phyloP scores from a whole-genome alignment of 2,329 filamentous ascomycete genomes.

The Fusarium euwallaceae region DNA sequence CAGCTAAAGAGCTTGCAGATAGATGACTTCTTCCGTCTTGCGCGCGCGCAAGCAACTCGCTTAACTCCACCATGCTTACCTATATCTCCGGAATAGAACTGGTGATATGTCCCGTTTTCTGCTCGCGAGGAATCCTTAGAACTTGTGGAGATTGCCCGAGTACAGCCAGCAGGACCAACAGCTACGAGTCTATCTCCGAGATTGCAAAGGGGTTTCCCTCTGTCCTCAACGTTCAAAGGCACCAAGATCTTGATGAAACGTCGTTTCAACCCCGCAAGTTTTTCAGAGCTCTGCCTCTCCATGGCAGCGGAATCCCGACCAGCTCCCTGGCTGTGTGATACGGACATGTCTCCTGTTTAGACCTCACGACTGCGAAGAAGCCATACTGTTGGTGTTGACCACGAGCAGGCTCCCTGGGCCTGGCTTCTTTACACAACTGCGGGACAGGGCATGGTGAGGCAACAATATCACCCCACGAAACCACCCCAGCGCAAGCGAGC shows the following conservation, averaged over 20 bases:
- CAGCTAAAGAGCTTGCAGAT: constrained; percentile 15
- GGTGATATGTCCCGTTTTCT: background rate
- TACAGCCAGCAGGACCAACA: background rate
- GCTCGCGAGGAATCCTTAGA: background rate
- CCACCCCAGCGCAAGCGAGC: constrained; percentile 42
- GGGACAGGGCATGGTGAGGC: constrained; percentile 42
- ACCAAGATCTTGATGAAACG: constrained; percentile 22
- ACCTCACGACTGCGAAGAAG: constrained; percentile 19
- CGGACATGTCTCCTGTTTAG: constrained; percentile 23
- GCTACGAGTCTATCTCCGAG: background rate
- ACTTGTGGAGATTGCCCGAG: constrained; percentile 2
- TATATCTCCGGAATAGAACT: background rate
- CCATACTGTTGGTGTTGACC: constrained; percentile 16
- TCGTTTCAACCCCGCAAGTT: constrained; percentile 34
- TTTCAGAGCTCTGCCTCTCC: constrained; percentile 8
- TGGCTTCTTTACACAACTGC: constrained; percentile 22
- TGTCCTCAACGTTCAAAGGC: background rate
- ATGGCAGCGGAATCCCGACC: constrained; percentile 16
- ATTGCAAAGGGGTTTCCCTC: background rate
- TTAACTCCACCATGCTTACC: background rate
- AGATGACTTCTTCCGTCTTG: constrained; percentile 10
- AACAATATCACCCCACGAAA: constrained; percentile 46
- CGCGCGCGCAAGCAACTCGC: background rate
- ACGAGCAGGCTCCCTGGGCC: constrained; percentile 9
- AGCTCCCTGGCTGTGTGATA: constrained; percentile 20